phyloP scores from a whole-genome alignment of 2,329 filamentous ascomycete species.

The Phialemonium atrogriseum region DNA sequence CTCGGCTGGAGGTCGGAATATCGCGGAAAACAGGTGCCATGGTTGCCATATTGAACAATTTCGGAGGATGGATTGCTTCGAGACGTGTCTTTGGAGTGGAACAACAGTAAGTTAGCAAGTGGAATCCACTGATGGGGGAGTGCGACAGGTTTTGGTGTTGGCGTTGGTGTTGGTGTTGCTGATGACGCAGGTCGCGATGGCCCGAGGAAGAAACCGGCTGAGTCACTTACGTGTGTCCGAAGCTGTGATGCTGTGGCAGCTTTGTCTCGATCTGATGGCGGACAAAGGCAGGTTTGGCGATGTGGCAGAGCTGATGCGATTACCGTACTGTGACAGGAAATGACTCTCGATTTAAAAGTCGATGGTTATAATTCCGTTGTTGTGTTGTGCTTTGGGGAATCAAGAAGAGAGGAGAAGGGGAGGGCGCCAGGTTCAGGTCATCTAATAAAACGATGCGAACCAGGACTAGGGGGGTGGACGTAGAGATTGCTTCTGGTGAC shows the following conservation, averaged over 20 bases:
- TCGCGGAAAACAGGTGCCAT: constrained; percentile 61
- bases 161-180: constrained; percentile 7
- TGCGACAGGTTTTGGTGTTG: constrained; percentile 4
- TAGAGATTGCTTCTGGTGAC: neutral
- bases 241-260: constrained; percentile 17
- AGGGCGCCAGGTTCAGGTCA: constrained; percentile 20
- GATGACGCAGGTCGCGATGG: too few species aligned
- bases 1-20: constrained; percentile 56
- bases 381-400: constrained; percentile 38
- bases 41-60: constrained; percentile 48
- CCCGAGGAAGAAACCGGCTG: constrained; percentile 6
- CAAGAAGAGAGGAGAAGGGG: constrained; percentile 24
- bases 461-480: constrained; percentile 1
- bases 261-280: constrained; percentile 13
- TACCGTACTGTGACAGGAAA: constrained; percentile 53
- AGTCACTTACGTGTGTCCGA: constrained; percentile 25
- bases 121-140: too few species aligned
- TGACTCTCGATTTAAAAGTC: constrained; percentile 43
- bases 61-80: constrained; percentile 31
- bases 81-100: constrained; percentile 28
- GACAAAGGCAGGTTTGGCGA: constrained; percentile 23
- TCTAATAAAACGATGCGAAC: constrained; percentile 14
- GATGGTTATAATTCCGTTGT: constrained; percentile 31
- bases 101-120: constrained; percentile 21
- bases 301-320: constrained; percentile 46